Conservation (phyloP, 2,329 filamentous ascomycete species). For the Fusarium buharicum region DNA sequence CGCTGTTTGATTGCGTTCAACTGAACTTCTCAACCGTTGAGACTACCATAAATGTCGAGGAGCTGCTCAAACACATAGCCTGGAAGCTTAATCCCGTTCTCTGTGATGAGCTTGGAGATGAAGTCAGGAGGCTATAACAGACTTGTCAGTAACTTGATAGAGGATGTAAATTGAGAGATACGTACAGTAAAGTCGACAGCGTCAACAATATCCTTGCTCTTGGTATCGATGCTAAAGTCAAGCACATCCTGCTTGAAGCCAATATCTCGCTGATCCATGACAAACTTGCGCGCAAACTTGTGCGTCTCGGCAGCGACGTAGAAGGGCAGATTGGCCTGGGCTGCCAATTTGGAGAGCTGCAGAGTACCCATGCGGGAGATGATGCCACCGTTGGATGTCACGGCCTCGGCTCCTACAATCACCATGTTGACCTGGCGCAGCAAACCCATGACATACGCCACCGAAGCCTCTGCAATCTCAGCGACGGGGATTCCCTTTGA, state of each 20-base stretch:
- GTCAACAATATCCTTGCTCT: conserved; percentile 59
- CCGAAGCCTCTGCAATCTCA: conserved; percentile 64
- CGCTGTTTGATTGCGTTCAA: conserved; percentile 9
- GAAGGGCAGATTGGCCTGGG: conserved; percentile 75
- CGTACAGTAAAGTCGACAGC: conserved; percentile 77
- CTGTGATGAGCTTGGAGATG: conserved; percentile 79
- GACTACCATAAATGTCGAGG: conserved; percentile 68
- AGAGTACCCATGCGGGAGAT: conserved; percentile 87
- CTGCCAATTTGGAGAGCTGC: conserved; percentile 85
- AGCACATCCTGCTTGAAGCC: conserved; percentile 81
- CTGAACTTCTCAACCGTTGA: conserved; percentile 49
- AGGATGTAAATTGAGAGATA: background rate
- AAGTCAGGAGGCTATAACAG: conserved; percentile 68
- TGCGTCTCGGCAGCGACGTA: conserved; percentile 96
- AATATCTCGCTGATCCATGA: conserved; percentile 82
- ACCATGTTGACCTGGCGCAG: conserved; percentile 70
- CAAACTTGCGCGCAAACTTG: conserved; percentile 92
- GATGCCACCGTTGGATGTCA: conserved; percentile 93
- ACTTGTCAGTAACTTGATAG: background rate
- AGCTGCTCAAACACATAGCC: conserved; percentile 76
- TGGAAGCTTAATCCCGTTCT: conserved; percentile 76
- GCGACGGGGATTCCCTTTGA: conserved; percentile 83
- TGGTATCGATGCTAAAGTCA: conserved; percentile 71
- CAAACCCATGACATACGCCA: conserved; percentile 78
- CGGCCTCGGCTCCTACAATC: conserved; percentile 80